These are phyloP conservation scores for Umbelopsis ramanniana DNA, from an alignment of 192 early-diverging fungal species.

Conservation along the genomic window DNA sequence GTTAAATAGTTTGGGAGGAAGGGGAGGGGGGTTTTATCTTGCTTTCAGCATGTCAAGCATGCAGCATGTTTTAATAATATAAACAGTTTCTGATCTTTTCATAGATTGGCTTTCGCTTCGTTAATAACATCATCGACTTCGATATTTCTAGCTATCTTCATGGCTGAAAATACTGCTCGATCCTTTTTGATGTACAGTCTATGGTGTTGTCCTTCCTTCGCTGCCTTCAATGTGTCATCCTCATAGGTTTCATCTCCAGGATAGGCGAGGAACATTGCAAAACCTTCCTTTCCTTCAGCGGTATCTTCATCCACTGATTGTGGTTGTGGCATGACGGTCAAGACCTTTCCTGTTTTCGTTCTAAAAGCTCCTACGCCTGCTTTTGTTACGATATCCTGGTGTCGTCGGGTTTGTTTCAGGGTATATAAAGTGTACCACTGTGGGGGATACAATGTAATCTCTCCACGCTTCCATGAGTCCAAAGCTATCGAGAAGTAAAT, in stretches of 20 bases:
- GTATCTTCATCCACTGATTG: background rate
- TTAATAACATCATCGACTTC: background rate
- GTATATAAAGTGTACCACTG: slow-evolving; percentile 38
- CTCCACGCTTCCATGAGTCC: slow-evolving; percentile 8
- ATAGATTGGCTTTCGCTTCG: slow-evolving; percentile 16
- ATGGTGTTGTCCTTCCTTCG: slow-evolving; percentile 5
- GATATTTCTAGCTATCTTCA: slow-evolving; percentile 1
- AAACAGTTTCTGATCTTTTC: background rate
- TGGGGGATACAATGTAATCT: slow-evolving; percentile 37
- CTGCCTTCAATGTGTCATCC: background rate
- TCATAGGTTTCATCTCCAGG: slow-evolving; percentile 37
- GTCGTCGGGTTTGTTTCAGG: background rate
- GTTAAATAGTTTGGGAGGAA: background rate
- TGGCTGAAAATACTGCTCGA: background rate
- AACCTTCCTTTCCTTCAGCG: background rate
- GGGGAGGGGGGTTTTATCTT: background rate
- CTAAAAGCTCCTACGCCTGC: slow-evolving; percentile 33
- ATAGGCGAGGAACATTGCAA: slow-evolving; percentile 27
- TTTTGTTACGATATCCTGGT: slow-evolving; percentile 15
- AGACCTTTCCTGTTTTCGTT: slow-evolving; percentile 7
- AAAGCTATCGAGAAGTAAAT: slow-evolving; percentile 15
- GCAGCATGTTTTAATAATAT: background rate
- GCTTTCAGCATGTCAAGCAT: background rate
- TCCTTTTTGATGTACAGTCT: slow-evolving; percentile 15
- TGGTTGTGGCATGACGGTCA: slow-evolving; percentile 31